These are phyloP conservation scores for Pyrenophora seminiperda DNA, from an alignment of 2,329 filamentous ascomycete genomes.

Conservation along the genomic window DNA sequence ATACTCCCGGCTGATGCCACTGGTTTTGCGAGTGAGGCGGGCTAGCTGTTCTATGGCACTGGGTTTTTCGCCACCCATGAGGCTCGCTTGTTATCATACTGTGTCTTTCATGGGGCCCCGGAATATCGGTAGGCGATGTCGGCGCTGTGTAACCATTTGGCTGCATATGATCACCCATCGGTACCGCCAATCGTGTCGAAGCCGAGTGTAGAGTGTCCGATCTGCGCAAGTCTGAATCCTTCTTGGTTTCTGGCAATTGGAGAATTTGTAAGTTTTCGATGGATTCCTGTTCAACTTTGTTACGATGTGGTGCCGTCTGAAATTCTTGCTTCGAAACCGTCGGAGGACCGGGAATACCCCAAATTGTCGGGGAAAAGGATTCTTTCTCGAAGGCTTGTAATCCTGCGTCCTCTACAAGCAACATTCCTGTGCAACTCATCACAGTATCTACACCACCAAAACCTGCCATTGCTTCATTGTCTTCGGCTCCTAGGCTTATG, in stretches of 20 bases:
- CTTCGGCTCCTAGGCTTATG: constrained; percentile 12
- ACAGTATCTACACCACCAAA: constrained; percentile 43
- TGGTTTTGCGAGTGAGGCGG: not conserved
- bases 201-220: constrained; percentile 21
- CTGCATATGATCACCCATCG: constrained; percentile 21
- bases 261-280: constrained; percentile 5
- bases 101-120: constrained; percentile 8
- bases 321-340: constrained; percentile 16
- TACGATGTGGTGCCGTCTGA: not conserved
- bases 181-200: constrained; percentile 26
- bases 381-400: constrained; percentile 47
- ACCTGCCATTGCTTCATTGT: constrained; percentile 20
- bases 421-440: constrained; percentile 56
- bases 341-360: constrained; percentile 21
- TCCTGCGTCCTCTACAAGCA: constrained; percentile 54
- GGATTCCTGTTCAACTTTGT: not conserved
- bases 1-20: not conserved
- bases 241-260: constrained; percentile 27
- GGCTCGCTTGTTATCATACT: not conserved
- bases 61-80: constrained; percentile 1
- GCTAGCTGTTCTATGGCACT: not conserved
- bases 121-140: constrained; percentile 21
- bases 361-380: constrained; percentile 41
- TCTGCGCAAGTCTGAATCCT: constrained; percentile 16
- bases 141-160: constrained; percentile 32